A percentile compares a stretch with the other conserved stretches of the same genome.
phyloP scores from a whole-genome alignment of 306 rosid genomes.

The Corylus americana region DNA sequence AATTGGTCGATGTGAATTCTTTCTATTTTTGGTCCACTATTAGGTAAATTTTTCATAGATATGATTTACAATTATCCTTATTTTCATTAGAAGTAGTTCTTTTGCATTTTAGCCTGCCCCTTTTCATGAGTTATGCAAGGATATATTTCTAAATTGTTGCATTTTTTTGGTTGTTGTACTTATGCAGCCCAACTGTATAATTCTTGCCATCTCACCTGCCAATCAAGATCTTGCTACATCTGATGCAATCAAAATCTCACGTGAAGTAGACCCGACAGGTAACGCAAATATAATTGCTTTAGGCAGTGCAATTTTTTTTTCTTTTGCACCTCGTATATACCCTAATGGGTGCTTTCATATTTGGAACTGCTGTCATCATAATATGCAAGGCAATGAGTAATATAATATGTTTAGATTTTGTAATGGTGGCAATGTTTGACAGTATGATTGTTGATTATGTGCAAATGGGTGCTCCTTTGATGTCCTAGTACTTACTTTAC shows the following conservation, averaged over 20 bases:
- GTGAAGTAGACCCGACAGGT: conserved; percentile 97
- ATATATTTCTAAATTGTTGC: conserved; percentile 5
- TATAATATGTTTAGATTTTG: conserved; percentile 13
- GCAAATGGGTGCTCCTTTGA: not conserved
- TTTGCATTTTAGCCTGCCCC: not conserved
- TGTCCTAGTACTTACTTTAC: conserved; percentile 14
- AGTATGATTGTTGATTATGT: conserved; percentile 6
- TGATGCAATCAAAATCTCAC: conserved; percentile 92
- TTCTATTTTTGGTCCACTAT: not conserved
- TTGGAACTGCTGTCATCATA: conserved; percentile 2
- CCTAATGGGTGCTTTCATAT: not conserved
- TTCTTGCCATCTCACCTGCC: conserved; percentile 95
- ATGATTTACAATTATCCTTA: not conserved
- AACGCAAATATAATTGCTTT: conserved; percentile 21
- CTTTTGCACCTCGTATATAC: not conserved
- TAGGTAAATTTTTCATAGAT: not conserved
- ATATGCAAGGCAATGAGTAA: not conserved
- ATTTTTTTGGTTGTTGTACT: conserved; percentile 5
- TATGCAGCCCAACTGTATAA: conserved; percentile 88
- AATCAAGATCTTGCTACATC: conserved; percentile 99
- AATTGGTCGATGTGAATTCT: not conserved
- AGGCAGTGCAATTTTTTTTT: not conserved
- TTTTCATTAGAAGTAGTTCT: not conserved
- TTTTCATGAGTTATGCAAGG: not conserved
- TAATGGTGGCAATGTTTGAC: not conserved